Conservation (phyloP, 257 asterid genomes). For the Rhazya stricta region DNA sequence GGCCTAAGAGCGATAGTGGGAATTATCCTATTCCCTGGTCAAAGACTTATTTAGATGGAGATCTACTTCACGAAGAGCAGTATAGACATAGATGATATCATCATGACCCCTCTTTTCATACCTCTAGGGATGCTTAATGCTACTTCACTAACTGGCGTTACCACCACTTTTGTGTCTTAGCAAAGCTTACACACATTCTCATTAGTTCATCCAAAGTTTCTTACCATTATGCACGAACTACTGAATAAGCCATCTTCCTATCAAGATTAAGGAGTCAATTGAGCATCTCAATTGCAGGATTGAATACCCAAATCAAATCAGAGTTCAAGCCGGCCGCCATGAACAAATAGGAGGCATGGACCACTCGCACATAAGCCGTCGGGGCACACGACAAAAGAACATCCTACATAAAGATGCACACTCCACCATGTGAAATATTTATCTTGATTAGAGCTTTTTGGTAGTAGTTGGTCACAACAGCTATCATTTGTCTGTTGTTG, state of each 20-base stretch:
- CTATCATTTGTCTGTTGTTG: neutral
- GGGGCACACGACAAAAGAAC: neutral
- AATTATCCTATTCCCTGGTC: no score
- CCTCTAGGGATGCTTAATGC: neutral
- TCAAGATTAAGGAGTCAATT: conserved; percentile 19
- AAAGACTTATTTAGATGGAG: no score
- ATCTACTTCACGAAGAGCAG: neutral
- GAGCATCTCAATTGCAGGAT: neutral
- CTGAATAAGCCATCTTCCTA: conserved; percentile 15
- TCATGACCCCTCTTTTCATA: neutral
- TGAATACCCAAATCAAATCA: neutral
- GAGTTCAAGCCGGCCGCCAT: neutral
- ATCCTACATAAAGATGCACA: neutral
- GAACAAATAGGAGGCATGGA: neutral
- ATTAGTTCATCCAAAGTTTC: conserved; percentile 19
- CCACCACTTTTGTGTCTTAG: neutral
- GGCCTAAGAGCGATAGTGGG: neutral
- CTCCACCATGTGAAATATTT: neutral
- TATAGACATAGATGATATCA: neutral
- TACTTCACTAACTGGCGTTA: neutral
- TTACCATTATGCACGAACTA: neutral
- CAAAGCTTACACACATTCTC: conserved; percentile 16
- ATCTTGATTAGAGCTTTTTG: neutral
- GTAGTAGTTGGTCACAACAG: neutral
- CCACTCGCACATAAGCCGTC: neutral